These are phyloP conservation scores for Lentinula edodes DNA, from an alignment of 768 basidiomycete species.

Conservation along the genomic window DNA sequence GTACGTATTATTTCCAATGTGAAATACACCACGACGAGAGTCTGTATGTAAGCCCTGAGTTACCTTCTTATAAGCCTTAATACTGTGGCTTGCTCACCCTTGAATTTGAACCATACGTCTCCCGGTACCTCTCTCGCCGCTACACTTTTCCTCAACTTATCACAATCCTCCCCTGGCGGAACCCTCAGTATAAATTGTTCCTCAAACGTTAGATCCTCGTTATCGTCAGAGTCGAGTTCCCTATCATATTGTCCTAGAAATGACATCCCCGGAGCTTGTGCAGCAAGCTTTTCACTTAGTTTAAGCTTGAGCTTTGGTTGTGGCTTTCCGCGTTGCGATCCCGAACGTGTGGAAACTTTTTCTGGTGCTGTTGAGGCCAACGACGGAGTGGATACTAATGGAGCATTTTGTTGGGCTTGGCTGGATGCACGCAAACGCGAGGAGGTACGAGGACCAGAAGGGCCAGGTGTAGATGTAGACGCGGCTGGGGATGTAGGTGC, in stretches of 20 bases:
- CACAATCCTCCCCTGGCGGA: slow-evolving; percentile 79
- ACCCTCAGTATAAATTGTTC: slow-evolving; percentile 94
- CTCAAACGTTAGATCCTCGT: slow-evolving; percentile 88
- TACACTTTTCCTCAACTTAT: slow-evolving; percentile 77
- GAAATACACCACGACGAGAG: slow-evolving; percentile 85
- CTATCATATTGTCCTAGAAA: slow-evolving; percentile 91
- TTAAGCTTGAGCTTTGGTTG: slow-evolving; percentile 86
- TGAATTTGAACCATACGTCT: slow-evolving; percentile 98
- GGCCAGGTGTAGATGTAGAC: neutral
- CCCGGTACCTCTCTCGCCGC: slow-evolving; percentile 69
- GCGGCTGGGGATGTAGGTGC: neutral
- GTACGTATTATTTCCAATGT: slow-evolving; percentile 75
- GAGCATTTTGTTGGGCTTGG: neutral
- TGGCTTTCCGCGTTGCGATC: slow-evolving; percentile 38
- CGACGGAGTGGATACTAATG: neutral
- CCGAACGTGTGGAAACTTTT: slow-evolving; percentile 58
- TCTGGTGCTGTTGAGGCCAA: neutral
- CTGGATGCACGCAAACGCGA: slow-evolving; percentile 3
- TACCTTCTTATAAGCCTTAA: neutral
- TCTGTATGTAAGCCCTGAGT: slow-evolving; percentile 40
- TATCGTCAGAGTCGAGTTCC: slow-evolving; percentile 89
- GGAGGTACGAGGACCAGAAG: slow-evolving; percentile 3
- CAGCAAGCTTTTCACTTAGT: slow-evolving; percentile 76
- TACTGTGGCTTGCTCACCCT: slow-evolving; percentile 45
- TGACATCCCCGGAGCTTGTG: slow-evolving; percentile 78